A percentile compares a stretch with the other conserved stretches of the same genome.
Evolutionary conservation across 2,329 filamentous ascomycete species (phyloP).

Genomic region (Neonectria magnoliae): DNA sequence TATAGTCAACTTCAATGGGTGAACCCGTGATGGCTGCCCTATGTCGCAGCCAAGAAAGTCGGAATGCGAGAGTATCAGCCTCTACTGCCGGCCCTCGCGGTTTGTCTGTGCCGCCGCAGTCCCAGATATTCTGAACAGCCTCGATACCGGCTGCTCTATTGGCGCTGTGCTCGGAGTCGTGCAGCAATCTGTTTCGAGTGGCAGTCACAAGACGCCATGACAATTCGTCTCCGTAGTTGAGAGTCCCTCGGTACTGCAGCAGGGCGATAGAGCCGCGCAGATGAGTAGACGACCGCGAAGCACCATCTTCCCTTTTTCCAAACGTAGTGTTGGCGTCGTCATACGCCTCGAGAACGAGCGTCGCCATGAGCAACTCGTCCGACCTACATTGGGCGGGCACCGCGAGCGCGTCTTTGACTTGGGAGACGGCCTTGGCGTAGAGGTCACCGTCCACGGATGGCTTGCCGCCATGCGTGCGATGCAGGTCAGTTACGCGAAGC

Average conservation of each 20-base stretch:
- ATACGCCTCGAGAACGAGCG: conserved; percentile 15
- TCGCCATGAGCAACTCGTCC: conserved; percentile 14
- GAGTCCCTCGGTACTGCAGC: conserved; percentile 10
- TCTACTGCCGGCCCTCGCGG: not conserved
- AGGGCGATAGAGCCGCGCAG: conserved; percentile 7
- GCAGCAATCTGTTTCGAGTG: conserved; percentile 17
- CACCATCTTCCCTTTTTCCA: not conserved
- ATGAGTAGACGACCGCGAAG: not conserved
- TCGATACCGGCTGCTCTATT: not conserved
- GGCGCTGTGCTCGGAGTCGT: not conserved
- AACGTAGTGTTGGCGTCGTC: not conserved
- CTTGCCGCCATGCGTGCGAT: not conserved
- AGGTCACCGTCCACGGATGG: not conserved
- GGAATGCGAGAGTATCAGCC: conserved; percentile 6
- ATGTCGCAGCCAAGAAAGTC: not conserved
- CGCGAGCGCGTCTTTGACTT: conserved; percentile 6
- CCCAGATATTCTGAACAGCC: not conserved
- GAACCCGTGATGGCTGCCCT: not conserved
- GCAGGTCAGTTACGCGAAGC: conserved; percentile 9
- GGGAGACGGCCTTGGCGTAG: not conserved
- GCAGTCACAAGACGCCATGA: conserved; percentile 17
- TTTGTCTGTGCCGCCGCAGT: not conserved
- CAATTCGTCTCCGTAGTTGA: conserved; percentile 13
- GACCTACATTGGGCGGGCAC: conserved; percentile 7
- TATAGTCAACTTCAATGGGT: no score